These are phyloP conservation scores for Mariannaea elegans DNA, from an alignment of 2,329 filamentous ascomycete species.

Conservation along the genomic window DNA sequence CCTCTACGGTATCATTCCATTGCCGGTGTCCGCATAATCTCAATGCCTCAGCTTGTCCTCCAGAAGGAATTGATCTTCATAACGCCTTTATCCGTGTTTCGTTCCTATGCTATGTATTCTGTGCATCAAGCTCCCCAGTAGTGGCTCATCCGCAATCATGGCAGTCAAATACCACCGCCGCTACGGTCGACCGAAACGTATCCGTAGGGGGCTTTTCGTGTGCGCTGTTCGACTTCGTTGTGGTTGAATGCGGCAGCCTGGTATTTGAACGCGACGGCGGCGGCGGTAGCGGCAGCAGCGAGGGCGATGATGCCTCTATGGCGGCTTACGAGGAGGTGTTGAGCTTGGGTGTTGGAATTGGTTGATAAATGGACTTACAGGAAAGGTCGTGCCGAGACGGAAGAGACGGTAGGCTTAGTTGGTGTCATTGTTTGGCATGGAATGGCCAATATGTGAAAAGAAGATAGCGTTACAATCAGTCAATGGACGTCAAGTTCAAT, in stretches of 20 bases:
- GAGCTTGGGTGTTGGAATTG: neutral
- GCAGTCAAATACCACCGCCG: conserved; percentile 53
- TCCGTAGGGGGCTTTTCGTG: conserved; percentile 46
- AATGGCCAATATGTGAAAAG: too few relatives aligned
- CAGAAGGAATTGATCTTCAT: too few relatives aligned
- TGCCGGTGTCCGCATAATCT: too few relatives aligned
- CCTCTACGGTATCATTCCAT: too few relatives aligned
- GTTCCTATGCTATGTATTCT: too few relatives aligned
- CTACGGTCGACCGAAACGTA: conserved; percentile 63
- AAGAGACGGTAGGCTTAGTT: conserved; percentile 21
- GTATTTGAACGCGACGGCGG: conserved; percentile 45
- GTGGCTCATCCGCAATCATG: neutral
- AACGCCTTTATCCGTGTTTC: too few relatives aligned
- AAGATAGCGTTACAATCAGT: too few relatives aligned
- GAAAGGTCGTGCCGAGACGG: conserved; percentile 31
- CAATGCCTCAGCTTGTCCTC: too few relatives aligned
- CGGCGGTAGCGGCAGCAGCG: conserved; percentile 42
- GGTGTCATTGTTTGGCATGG: conserved; percentile 16
- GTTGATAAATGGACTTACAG: conserved; percentile 23
- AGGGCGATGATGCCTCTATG: conserved; percentile 49
- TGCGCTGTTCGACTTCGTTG: conserved; percentile 56
- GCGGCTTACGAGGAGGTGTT: conserved; percentile 42
- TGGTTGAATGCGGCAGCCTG: conserved; percentile 47
- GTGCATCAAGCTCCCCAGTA: too few relatives aligned
- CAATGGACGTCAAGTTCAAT: neutral